These are phyloP conservation scores for Xylariales sp. DNA, from an alignment of 2,329 filamentous ascomycete species.

Conservation along the genomic window DNA sequence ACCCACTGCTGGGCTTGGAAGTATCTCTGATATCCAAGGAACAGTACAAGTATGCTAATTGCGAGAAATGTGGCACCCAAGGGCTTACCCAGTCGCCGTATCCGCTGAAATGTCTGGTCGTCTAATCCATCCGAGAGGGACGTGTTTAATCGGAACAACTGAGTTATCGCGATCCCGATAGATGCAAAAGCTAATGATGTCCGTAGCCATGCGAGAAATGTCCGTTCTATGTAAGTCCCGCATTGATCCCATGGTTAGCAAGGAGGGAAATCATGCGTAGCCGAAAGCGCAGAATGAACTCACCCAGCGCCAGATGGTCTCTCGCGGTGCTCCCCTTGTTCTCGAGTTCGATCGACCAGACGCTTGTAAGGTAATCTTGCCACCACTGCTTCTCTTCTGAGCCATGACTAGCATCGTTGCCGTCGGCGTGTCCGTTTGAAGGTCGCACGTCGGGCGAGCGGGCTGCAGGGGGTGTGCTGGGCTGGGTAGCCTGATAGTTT, in stretches of 20 bases:
- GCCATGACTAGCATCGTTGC: conserved; percentile 13
- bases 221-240: conserved; percentile 58
- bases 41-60: conserved; percentile 69
- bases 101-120: conserved; percentile 32
- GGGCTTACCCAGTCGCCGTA: conserved; percentile 66
- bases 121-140: conserved; percentile 39
- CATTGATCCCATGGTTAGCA: too few relatives aligned
- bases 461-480: conserved; percentile 15
- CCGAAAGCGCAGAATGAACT: too few relatives aligned
- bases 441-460: conserved; percentile 9
- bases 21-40: conserved; percentile 75
- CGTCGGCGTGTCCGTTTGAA: conserved; percentile 5
- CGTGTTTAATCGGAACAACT: conserved; percentile 79
- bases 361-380: conserved; percentile 39
- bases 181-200: conserved; percentile 78
- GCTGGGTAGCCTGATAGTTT: conserved; percentile 35
- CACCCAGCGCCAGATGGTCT: conserved; percentile 77
- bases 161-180: conserved; percentile 79
- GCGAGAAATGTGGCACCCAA: conserved; percentile 73
- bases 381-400: conserved; percentile 43
- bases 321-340: conserved; percentile 82
- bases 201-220: conserved; percentile 80
- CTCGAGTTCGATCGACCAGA: conserved; percentile 69
- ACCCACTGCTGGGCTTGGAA: conserved; percentile 77
- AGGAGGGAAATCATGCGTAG: too few relatives aligned